Percentiles rank a stretch among this genome's conserved stretches.
phyloP scores from a whole-genome alignment of 768 basidiomycete species.

The Lentinula guzmanii region DNA sequence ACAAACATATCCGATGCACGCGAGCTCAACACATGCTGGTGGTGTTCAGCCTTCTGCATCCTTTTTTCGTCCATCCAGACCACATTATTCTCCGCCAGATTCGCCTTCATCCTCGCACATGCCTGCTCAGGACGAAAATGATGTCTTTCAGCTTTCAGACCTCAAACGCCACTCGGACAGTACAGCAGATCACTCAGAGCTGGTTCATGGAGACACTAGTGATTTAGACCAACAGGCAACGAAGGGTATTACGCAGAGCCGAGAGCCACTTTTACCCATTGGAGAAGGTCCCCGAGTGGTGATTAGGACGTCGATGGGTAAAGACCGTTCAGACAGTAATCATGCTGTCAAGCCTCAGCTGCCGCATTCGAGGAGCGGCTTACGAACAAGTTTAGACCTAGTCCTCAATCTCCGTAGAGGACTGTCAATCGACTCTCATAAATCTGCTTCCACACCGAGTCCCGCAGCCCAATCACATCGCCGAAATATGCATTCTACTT shows the following conservation, averaged over 20 bases:
- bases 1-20: conserved; percentile 10
- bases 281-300: conserved; percentile 23
- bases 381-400: conserved; percentile 55
- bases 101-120: conserved; percentile 26
- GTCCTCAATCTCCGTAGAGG: conserved; percentile 48
- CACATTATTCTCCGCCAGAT: conserved; percentile 39
- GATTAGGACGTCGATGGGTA: neutral
- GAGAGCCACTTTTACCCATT: conserved; percentile 67
- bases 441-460: conserved; percentile 10
- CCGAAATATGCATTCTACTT: neutral
- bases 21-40: conserved; percentile 54
- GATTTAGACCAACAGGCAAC: conserved; percentile 20
- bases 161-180: conserved; percentile 33
- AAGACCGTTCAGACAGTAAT: neutral
- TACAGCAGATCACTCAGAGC: conserved; percentile 32
- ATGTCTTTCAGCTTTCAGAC: conserved; percentile 34
- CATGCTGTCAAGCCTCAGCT: conserved; percentile 8
- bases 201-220: conserved; percentile 15
- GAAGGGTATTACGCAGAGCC: conserved; percentile 53
- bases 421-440: conserved; percentile 11
- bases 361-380: conserved; percentile 30
- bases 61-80: conserved; percentile 71
- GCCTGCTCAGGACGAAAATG: conserved; percentile 12
- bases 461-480: neutral
- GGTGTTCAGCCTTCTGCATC: conserved; percentile 76